Base-by-base conservation (phyloP, 768 basidiomycete species). In the Phaffia australis region DNA sequence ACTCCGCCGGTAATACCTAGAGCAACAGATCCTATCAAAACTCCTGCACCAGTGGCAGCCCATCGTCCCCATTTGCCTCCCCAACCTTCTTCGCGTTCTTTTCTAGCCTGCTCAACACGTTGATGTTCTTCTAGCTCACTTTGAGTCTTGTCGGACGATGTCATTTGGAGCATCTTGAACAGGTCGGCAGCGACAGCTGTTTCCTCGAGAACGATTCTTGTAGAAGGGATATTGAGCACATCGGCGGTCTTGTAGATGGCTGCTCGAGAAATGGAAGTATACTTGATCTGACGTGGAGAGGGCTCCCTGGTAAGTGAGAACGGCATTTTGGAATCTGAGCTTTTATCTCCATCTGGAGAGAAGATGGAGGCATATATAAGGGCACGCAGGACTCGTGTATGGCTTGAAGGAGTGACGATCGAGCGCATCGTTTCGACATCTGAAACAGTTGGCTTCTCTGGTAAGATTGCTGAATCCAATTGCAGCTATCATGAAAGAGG, bases 1-100 rank as follows among this genome's bases (percentile, higher is more conserved):
- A 79, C 70, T 1, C 78, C 78, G 1, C 77, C 78, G 2, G 78
- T 79, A 2, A 79, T 70, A 14, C 78, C 78, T 25, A 79, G 73
- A 3, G 77, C 72, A 14, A 79, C 74, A 6, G 76, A 76, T 3
- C 78, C 78, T 3, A 74, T 64, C 3, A 77, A 71, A 6, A 77
- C 76, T 1, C 78, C 78, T 0, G 75, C 77, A 8, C 75, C 78
- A 0, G 78, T 79, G 2, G 78, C 77, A 49, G 73, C 63, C 65
- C 63, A 69, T 50, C 75, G 62, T 9, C 78, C 78, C 49, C 76
- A 71, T 29, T 71, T 69, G 1, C 78, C 78, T 19, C 78, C 78
- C 76, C 76, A 78, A 11, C 78, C 78, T 60, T 77, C 72, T 23
- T 76, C 74, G 23, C 74, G 71, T 29, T 72, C 71, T 56, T 73